Conservation (phyloP, 2,329 filamentous ascomycete genomes). For the Ceratocystis harringtonii region DNA sequence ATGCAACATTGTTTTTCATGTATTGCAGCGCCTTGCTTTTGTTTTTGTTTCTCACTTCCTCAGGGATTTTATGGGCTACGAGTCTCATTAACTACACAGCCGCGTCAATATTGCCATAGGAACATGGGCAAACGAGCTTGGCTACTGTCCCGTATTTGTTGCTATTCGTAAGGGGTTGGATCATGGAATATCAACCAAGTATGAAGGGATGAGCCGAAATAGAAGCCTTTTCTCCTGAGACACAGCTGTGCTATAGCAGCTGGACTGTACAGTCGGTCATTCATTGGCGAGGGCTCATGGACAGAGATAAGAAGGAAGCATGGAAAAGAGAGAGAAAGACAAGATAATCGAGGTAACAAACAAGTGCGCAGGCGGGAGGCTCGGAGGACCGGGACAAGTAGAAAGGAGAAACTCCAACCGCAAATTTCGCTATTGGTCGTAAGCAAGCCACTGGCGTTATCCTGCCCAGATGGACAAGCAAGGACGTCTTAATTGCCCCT, state of each 20-base stretch:
- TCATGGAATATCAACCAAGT: not conserved
- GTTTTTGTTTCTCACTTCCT: too few species aligned
- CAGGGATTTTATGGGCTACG: too few species aligned
- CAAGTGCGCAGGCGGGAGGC: not conserved
- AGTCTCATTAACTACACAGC: not conserved
- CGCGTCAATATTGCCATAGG: not conserved
- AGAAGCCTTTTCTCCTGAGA: conserved; percentile 2
- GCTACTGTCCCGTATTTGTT: not conserved
- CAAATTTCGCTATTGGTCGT: too few species aligned
- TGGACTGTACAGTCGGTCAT: not conserved
- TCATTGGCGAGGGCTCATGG: not conserved
- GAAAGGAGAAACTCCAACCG: too few species aligned
- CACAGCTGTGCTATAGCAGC: not conserved
- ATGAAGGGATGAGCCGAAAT: not conserved
- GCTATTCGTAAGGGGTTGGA: not conserved
- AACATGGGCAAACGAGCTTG: not conserved
- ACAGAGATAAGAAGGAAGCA: not conserved
- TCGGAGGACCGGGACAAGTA: not conserved
- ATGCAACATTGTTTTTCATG: not conserved
- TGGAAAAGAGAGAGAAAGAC: not conserved
- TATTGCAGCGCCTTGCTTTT: too few species aligned
- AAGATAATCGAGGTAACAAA: not conserved
- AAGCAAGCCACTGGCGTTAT: too few species aligned
- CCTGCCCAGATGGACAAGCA: not conserved
- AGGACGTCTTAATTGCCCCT: not conserved